These are phyloP conservation scores for Saururus chinensis DNA, from an alignment of 164 flowering plant genomes.

Conservation along the genomic window DNA sequence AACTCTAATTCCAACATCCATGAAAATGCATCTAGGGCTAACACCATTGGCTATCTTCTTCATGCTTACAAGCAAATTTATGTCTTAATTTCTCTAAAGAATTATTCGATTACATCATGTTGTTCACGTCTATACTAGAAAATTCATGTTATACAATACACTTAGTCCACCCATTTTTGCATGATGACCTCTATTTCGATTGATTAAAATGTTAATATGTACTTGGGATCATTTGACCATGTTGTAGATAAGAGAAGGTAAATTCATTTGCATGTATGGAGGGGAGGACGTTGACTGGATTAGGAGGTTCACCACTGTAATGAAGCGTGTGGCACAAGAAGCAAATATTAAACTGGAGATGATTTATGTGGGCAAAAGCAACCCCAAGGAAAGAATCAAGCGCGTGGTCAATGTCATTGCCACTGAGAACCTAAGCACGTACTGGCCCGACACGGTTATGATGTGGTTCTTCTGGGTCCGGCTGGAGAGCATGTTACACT, in stretches of 20 bases:
- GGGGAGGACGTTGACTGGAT: slow-evolving; percentile 41
- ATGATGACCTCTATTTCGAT: not conserved
- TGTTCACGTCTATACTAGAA: too few relatives aligned
- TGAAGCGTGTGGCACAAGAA: slow-evolving; percentile 7
- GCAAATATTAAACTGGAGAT: slow-evolving; percentile 20
- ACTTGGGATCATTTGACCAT: too few relatives aligned
- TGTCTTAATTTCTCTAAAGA: too few relatives aligned
- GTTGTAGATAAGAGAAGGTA: slow-evolving; percentile 17
- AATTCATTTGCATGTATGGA: slow-evolving; percentile 31
- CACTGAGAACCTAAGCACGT: slow-evolving; percentile 18
- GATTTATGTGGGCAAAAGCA: slow-evolving; percentile 40
- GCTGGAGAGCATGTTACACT: slow-evolving; percentile 53
- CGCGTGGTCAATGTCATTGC: slow-evolving; percentile 10
- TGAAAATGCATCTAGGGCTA: not conserved
- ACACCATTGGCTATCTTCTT: not conserved
- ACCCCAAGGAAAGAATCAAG: slow-evolving; percentile 22
- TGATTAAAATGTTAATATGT: too few relatives aligned
- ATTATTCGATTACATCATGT: too few relatives aligned
- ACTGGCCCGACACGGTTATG: slow-evolving; percentile 13
- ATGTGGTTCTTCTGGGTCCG: slow-evolving; percentile 54
- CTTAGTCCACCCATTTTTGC: not conserved
- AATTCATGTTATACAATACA: not conserved
- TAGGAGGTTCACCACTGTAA: slow-evolving; percentile 17
- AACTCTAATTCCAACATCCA: not conserved
- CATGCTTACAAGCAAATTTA: too few relatives aligned